Percentiles rank a stretch among this genome's conserved stretches.
phyloP scores from a whole-genome alignment of 768 basidiomycete genomes.

The Russula lepida region DNA sequence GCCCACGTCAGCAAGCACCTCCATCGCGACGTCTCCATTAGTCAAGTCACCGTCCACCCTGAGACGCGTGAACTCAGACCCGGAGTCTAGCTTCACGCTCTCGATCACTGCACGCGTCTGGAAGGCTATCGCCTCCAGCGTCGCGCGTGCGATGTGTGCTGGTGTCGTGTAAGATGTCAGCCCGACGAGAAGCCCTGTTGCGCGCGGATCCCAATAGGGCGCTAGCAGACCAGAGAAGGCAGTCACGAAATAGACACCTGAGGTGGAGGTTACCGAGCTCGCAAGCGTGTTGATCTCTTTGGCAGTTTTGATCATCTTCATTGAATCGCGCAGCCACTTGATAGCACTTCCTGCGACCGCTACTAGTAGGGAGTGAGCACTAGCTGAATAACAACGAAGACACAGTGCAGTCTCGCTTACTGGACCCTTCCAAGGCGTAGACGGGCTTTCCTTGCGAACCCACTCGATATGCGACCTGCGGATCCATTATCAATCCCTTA shows the following conservation, averaged over 20 bases:
- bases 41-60: conserved; percentile 99
- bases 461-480: conserved; percentile 79
- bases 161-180: conserved; percentile 85
- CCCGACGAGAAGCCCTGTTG: conserved; percentile 79
- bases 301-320: conserved; percentile 73
- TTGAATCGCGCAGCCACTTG: too few relatives aligned
- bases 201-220: conserved; percentile 95
- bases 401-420: conserved; percentile 44
- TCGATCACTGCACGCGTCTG: too few relatives aligned
- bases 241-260: too few relatives aligned
- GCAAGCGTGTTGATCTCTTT: conserved; percentile 82
- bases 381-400: background rate
- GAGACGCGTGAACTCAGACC: conserved; percentile 67
- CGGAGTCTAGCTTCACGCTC: conserved; percentile 87
- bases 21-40: conserved; percentile 84
- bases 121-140: conserved; percentile 92
- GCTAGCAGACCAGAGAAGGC: too few relatives aligned
- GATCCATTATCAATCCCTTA: background rate
- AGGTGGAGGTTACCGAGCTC: conserved; percentile 61
- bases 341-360: too few relatives aligned
- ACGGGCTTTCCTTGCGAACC: too few relatives aligned
- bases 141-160: conserved; percentile 89
- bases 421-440: conserved; percentile 87
- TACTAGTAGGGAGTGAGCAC: conserved; percentile 36
- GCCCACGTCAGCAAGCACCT: too few relatives aligned